Evolutionary conservation across 2,329 filamentous ascomycete genomes (phyloP).

Genomic region (Helminthosporium solani): DNA sequence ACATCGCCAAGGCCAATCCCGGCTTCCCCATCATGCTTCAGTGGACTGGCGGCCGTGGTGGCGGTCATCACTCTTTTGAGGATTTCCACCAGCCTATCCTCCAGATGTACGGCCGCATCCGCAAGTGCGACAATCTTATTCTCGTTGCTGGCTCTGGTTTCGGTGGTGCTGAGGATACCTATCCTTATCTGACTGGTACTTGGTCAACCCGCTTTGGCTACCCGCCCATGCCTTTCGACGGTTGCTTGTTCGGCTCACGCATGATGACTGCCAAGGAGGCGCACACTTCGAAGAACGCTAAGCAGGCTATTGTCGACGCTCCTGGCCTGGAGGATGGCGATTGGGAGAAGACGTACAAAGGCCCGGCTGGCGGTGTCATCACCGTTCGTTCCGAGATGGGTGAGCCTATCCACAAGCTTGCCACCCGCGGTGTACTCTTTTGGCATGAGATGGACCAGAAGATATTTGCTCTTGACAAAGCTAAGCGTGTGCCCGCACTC

Average conservation of each 20-base stretch:
- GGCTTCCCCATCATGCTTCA: constrained; percentile 50
- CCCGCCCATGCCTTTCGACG: constrained; percentile 52
- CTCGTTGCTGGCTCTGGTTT: constrained; percentile 53
- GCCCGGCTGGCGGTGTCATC: constrained; percentile 86
- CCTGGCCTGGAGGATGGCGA: constrained; percentile 46
- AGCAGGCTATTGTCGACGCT: constrained; percentile 48
- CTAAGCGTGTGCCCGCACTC: constrained; percentile 51
- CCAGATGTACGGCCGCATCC: constrained; percentile 48
- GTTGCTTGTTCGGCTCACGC: constrained; percentile 49
- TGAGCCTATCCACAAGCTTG: constrained; percentile 98
- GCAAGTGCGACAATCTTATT: constrained; percentile 49
- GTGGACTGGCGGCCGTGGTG: constrained; percentile 54
- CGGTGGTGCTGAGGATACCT: constrained; percentile 49
- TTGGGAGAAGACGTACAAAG: constrained; percentile 56
- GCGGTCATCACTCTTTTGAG: constrained; percentile 53
- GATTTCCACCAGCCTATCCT: constrained; percentile 54
- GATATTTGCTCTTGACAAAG: constrained; percentile 94
- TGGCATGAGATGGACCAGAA: constrained; percentile 99
- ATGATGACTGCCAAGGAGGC: constrained; percentile 52
- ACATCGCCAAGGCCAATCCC: constrained; percentile 50
- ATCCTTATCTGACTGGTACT: constrained; percentile 49
- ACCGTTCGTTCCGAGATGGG: constrained; percentile 99
- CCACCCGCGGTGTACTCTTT: constrained; percentile 91
- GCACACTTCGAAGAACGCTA: constrained; percentile 46
- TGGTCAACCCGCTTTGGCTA: constrained; percentile 49